Evolutionary conservation across 2,329 filamentous ascomycete genomes (phyloP), one percentile per base, ranked within the genome.

Genomic region (Periconia sp.): DNA sequence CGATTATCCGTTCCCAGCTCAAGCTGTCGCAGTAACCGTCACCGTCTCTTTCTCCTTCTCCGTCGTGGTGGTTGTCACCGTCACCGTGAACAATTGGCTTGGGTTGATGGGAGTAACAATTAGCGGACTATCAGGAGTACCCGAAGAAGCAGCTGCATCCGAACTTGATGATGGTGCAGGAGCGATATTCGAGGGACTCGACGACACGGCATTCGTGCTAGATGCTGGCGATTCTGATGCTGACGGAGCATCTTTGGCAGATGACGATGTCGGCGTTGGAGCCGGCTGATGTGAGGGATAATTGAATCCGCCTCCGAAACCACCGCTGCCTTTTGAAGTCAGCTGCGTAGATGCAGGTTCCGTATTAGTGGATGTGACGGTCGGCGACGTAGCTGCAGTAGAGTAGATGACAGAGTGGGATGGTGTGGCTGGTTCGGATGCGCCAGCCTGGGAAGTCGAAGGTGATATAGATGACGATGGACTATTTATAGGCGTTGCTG

Each of bases 1-100:
- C 10, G 15, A 11, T 16, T 17, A 25, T n/a, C 9, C 15, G 11
- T 34, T 5, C 15, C 17, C 30, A 30, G 13, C 13, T 43, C 12
- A 56, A 22, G 48, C 54, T 19, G 54, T 58, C 12, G 57, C 60
- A 24, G 52, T 61, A 6, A 43, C 47, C 2, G 65, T 68, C 29
- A 54, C 59, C 1, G 52, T 63, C 2, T 60, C 52, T 0, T 61
- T 69, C 31, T 65, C 64, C 38, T 56, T 66, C 43, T 58, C 59
- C 9, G 57, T 68, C 25, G 54, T 55, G 2, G 47, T 55, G 1
- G 34, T 33, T 11, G 64, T 67, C 8, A 57, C 60, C 1, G 66
- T 69, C 12, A 69, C 50, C 0, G 65, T 68, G n/a, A 68, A 66
- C 0, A 68, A 48, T 43, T 66, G 63, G 30, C 53, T 61, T 4